phyloP scores from a whole-genome alignment of 179 eudicot genomes.

The Pouteria campechiana region DNA sequence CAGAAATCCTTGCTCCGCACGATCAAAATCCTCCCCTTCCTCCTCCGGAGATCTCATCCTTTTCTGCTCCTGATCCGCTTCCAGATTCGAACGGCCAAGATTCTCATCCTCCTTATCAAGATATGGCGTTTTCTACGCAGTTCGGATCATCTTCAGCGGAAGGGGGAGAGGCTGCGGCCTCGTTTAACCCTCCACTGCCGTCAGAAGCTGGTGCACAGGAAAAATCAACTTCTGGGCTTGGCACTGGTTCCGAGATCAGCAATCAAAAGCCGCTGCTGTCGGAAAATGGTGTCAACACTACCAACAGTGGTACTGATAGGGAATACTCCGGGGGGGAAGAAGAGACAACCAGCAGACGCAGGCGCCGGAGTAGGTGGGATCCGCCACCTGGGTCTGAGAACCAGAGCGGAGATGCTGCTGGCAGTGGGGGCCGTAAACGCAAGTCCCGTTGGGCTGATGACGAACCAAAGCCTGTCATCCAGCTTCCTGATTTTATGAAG shows the following conservation, averaged over 20 bases:
- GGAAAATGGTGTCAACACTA: slow-evolving; percentile 1
- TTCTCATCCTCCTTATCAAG: neutral
- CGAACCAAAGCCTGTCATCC: slow-evolving; percentile 55
- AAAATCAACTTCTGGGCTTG: too few relatives aligned
- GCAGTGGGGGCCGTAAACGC: slow-evolving; percentile 37
- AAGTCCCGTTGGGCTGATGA: slow-evolving; percentile 80
- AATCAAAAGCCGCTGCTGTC: slow-evolving; percentile 1
- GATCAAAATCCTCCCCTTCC: neutral
- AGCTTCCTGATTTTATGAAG: slow-evolving; percentile 73
- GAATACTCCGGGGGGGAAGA: slow-evolving; percentile 9
- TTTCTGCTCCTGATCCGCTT: neutral
- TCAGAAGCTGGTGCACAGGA: too few relatives aligned
- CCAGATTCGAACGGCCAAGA: neutral
- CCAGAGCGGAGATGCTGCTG: slow-evolving; percentile 11
- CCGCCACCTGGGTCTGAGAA: slow-evolving; percentile 7
- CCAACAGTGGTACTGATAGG: neutral
- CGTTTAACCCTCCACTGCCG: too few relatives aligned
- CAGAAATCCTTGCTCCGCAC: slow-evolving; percentile 2
- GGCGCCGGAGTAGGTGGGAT: slow-evolving; percentile 22
- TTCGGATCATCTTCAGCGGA: too few relatives aligned
- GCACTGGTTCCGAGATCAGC: too few relatives aligned
- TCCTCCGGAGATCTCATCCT: too few relatives aligned
- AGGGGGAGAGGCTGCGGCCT: too few relatives aligned
- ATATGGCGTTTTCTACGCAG: too few relatives aligned
- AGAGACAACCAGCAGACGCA: slow-evolving; percentile 7